Base-by-base conservation (phyloP, 2,329 filamentous ascomycete genomes). In the Fusarium sp. region DNA sequence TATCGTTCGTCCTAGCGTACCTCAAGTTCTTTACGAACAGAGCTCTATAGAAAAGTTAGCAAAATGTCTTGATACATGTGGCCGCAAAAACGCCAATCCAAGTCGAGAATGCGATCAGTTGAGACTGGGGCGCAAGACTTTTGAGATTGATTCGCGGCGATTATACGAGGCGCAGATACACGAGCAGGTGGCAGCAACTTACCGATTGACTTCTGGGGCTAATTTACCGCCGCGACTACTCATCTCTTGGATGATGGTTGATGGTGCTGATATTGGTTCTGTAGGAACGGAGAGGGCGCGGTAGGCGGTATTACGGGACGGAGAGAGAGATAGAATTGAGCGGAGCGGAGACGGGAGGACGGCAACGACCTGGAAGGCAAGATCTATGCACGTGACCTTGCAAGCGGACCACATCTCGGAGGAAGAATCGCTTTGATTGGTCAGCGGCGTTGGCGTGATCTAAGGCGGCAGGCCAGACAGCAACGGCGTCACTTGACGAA, bases 21-120 rank as follows among this genome's bases (percentile, higher is more conserved):
- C 93, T 97, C 86, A 98, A 89, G 89, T 99, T 98, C 93, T 98
- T 98, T 79, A 98, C 95, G 89, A 98, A 98, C 86, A 99, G 93
- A 91, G 96, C 95, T 91, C 95, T 97, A 75, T 70, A 56, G 7
- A 49, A 58, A 6, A 25, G 80, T 83, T 74, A 83, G 81, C 69
- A 65, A 41, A 68, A 57, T 52, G 41, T 26, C 44, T 62, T 51
- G 46, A 43, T 8, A 50, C 21, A 43, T 55, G 26, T 58, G 52
- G 31, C 46, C 12, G n/a, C n/a, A 19, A 19, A 28, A 58, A 21
- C 25, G 21, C 12, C 41, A 44, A 48, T 58, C 30, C 16, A 37
- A 56, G 26, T 58, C 39, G 45, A 46, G 31, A 54, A 67, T 66
- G 56, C 50, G 63, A 60, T 54, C n/a, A n/a, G 43, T 46, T 56